phyloP scores from a whole-genome alignment of 257 asterid genomes.

The Orobanche coerulescens region DNA sequence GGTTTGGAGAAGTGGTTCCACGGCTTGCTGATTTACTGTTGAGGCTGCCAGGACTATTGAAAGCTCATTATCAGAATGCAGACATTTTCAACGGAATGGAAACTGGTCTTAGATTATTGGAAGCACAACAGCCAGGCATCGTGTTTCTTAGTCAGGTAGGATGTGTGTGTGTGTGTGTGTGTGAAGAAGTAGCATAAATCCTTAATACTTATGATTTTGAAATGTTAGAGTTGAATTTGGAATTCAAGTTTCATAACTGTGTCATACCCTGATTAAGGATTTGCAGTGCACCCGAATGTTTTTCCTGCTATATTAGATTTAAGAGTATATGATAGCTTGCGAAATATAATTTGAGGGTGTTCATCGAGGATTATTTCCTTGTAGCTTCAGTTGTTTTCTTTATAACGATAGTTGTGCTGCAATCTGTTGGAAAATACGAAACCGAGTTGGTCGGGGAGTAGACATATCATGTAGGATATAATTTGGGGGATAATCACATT shows the following conservation, averaged over 20 bases:
- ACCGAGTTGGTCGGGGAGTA: too few relatives aligned
- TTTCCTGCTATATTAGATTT: not conserved
- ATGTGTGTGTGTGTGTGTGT: not conserved
- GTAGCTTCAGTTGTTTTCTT: too few relatives aligned
- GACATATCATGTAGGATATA: too few relatives aligned
- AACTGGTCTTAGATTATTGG: slow-evolving; percentile 61
- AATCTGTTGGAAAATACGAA: too few relatives aligned
- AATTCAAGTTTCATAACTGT: not conserved
- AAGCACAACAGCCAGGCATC: slow-evolving; percentile 56
- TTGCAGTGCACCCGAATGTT: not conserved
- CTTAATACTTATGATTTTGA: not conserved
- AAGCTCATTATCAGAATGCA: slow-evolving; percentile 52
- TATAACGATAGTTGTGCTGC: too few relatives aligned
- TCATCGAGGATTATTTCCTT: too few relatives aligned
- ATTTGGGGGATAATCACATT: too few relatives aligned
- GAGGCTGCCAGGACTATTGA: slow-evolving; percentile 60
- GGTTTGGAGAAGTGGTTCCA: slow-evolving; percentile 68
- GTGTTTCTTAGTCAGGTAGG: slow-evolving; percentile 72
- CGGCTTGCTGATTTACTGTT: slow-evolving; percentile 56
- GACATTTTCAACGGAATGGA: slow-evolving; percentile 29
- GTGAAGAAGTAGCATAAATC: not conserved
- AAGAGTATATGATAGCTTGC: not conserved
- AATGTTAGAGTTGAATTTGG: not conserved
- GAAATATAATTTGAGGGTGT: not conserved
- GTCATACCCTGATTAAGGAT: not conserved